Evolutionary conservation across 306 rosid genomes (phyloP), one percentile per base, ranked within the genome.

Genomic region (Prunus fruticosa): DNA sequence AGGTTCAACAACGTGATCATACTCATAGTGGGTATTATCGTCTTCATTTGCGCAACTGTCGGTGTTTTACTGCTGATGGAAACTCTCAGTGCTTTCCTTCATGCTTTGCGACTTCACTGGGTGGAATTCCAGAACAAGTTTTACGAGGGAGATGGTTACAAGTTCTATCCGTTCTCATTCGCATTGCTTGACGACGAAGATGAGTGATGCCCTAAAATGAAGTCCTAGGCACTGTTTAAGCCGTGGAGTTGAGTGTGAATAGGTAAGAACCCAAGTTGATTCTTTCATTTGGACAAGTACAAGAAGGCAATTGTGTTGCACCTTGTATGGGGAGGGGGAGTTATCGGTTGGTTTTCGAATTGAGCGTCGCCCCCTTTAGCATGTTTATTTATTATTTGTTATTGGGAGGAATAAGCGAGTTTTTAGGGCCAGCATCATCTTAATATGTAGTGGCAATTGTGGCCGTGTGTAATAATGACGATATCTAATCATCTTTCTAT

Each of bases 51-150:
- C 49, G 98, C 99, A 30, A 95, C 99, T 4, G 86, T 95, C 13
- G 99, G 98, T 41, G 99, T 92, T 54, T 53, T 95, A 69, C 88
- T 92, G 53, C 79, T 91, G 84, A 92, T 95, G 98, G 97, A 95
- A 89, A 90, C 93, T 56, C 86, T 91, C 14, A 92, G 99, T 68
- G 97, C 99, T 77, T 95, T 95, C 92, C 91, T 92, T 80, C 99
- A 95, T 67, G 97, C 99, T 11, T 71, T 95, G 83, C 94, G 97
- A 34, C 99, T 92, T 86, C 99, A 92, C 81, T 95, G 97, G 99
- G 97, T 92, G 56, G 97, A 95, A 85, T 95, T 92, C 72, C 99
- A 92, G 76, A 92, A 92, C 89, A 95, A 92, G 86, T 95, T 95
- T 71, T 95, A 95, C 7, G 92, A 89, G 78, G 99, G 97, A 79